phyloP scores from a whole-genome alignment of 371 early-diverging fungal genomes.

The Mucor piriformis region DNA sequence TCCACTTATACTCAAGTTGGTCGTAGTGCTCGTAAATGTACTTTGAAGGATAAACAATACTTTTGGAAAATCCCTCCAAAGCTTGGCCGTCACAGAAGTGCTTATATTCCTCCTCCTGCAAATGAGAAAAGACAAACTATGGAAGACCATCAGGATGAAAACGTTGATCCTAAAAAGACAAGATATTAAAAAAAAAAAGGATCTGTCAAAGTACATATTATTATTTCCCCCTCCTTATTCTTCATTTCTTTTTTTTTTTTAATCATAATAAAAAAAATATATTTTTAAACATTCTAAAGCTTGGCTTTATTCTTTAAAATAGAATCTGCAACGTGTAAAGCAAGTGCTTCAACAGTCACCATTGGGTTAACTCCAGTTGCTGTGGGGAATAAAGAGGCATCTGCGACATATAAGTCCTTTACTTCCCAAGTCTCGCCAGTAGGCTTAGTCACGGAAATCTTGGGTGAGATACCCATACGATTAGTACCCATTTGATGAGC shows the following conservation, averaged over 20 bases:
- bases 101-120: conserved; percentile 54
- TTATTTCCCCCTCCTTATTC: conserved; percentile 1
- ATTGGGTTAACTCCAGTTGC: conserved; percentile 80
- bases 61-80: conserved; percentile 70
- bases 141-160: conserved; percentile 12
- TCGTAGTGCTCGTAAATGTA: conserved; percentile 68
- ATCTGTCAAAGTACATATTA: conserved; percentile 5
- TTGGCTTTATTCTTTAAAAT: conserved; percentile 20
- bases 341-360: conserved; percentile 59
- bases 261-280: not conserved
- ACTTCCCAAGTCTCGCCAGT: conserved; percentile 79
- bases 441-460: conserved; percentile 65
- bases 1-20: conserved; percentile 58
- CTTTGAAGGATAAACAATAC: conserved; percentile 68
- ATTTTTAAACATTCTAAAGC: conserved; percentile 18
- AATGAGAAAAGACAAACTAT: conserved; percentile 17
- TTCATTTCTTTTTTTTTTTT: conserved; percentile 1
- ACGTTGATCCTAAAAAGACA: conserved; percentile 19
- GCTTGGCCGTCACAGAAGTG: conserved; percentile 53
- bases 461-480: conserved; percentile 68
- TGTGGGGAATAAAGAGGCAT: conserved; percentile 76
- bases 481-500: conserved; percentile 75
- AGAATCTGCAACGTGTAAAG: conserved; percentile 39
- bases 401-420: conserved; percentile 72
- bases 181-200: conserved; percentile 6